Evolutionary conservation across 805 yeast species (phyloP), one percentile per base, ranked within the genome.

Genomic region (Kuraishia borneana): DNA sequence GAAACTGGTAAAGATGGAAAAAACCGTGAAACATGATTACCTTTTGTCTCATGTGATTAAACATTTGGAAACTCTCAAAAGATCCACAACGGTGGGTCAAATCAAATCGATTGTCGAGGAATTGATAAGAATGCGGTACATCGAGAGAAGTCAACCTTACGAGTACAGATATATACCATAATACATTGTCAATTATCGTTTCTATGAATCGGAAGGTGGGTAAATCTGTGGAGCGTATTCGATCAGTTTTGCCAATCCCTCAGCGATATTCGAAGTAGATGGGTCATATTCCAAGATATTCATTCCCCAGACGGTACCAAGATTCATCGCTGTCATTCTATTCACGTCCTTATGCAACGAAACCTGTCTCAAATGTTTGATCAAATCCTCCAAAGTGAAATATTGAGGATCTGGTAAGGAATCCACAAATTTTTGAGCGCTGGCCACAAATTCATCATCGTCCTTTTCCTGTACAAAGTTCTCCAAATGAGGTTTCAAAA

Each of bases 221-320:
- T 25, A 25, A 6, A 25, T 25, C 7, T 25, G 28, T 6, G 28
- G 30, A 13, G 18, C 17, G 5, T 8, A 14, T 17, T 28, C 20
- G 5, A 28, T 18, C 6, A 14, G 30, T 7, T 14, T 14, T 18
- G 30, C 30, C 30, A 28, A 13, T 14, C 30, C 8, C 20, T 6
- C n/a, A 10, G 31, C 31, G 6, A 25, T 16, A 6, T 77, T 83
- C 3, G 75, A 71, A 39, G 75, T 78, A 48, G 68, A 62, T 18
- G 72, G 70, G 37, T 71, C 73, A 45, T 74, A 82, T 32, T 76
- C 73, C 53, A 92, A 68, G 34, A 92, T 58, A 2, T 83, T 83
- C 14, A 95, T 95, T 0, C 96, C 96, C 98, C 98, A 92, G 26
- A 89, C 87, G 26, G 84, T 83, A 31, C 94, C 83, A 46, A 92